Conservation (phyloP, 257 asterid genomes). For the Salvia splendens region DNA sequence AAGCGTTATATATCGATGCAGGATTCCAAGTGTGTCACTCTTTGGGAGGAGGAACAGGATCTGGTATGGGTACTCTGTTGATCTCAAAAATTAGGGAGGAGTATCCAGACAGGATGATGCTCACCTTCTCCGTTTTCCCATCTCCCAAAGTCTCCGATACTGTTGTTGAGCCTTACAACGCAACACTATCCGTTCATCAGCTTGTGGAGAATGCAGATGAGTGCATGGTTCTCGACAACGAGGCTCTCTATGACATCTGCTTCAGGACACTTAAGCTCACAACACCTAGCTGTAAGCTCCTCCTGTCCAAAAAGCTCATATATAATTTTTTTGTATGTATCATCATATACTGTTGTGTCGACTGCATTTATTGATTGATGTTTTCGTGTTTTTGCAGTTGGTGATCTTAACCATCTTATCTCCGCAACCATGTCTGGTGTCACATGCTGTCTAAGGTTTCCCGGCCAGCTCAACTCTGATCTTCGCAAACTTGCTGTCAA, state of each 20-base stretch:
- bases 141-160: slow-evolving; percentile 42
- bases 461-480: slow-evolving; percentile 40
- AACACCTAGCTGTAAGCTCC: slow-evolving; percentile 39
- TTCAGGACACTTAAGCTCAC: slow-evolving; percentile 38
- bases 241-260: slow-evolving; percentile 34
- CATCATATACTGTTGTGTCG: neutral
- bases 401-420: slow-evolving; percentile 41
- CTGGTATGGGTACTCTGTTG: slow-evolving; percentile 42
- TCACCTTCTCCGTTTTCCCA: slow-evolving; percentile 41
- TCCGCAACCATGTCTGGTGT: slow-evolving; percentile 47
- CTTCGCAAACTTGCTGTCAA: slow-evolving; percentile 40
- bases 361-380: neutral
- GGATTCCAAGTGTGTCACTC: slow-evolving; percentile 46
- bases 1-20: neutral
- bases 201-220: slow-evolving; percentile 43
- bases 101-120: slow-evolving; percentile 46
- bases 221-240: slow-evolving; percentile 39
- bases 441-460: slow-evolving; percentile 38
- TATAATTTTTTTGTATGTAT: neutral
- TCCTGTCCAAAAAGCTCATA: neutral
- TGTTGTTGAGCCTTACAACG: slow-evolving; percentile 43
- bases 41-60: slow-evolving; percentile 43
- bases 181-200: slow-evolving; percentile 42
- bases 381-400: slow-evolving; percentile 27
- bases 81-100: slow-evolving; percentile 42